Evolutionary conservation across 1,284 basidiomycete species (phyloP).

Genomic region (Puccinia sorghi): DNA sequence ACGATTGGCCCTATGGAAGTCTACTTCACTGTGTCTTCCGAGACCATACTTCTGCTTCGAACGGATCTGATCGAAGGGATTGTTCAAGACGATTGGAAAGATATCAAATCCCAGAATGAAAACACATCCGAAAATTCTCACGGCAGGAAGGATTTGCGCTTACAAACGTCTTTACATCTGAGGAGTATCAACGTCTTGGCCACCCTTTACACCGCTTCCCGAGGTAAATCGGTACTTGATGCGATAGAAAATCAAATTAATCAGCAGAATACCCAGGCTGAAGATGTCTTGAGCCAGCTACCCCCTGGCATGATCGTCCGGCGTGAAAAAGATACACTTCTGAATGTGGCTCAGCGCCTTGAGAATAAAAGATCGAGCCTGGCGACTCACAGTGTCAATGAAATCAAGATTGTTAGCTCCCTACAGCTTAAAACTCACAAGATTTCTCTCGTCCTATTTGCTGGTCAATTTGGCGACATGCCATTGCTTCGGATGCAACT

Average conservation of each 20-base stretch:
- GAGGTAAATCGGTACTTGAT: constrained; percentile 29
- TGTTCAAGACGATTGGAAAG: constrained; percentile 40
- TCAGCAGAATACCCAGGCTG: constrained; percentile 28
- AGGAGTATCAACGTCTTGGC: constrained; percentile 31
- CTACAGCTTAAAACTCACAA: constrained; percentile 24
- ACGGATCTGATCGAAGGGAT: constrained; percentile 29
- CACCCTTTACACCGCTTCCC: constrained; percentile 31
- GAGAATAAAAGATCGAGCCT: constrained; percentile 19
- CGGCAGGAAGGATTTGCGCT: constrained; percentile 18
- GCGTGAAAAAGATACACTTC: constrained; percentile 35
- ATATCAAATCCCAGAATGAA: constrained; percentile 20
- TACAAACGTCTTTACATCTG: constrained; percentile 31
- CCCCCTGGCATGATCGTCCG: constrained; percentile 34
- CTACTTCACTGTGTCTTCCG: constrained; percentile 28
- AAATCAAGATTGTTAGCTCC: constrained; percentile 36
- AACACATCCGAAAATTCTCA: not conserved
- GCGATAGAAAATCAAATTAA: constrained; percentile 25
- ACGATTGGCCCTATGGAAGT: constrained; percentile 22
- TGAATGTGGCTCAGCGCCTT: constrained; percentile 31
- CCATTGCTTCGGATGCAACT: constrained; percentile 34
- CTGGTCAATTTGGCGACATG: constrained; percentile 39
- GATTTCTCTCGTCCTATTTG: constrained; percentile 21
- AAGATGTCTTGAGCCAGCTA: constrained; percentile 31
- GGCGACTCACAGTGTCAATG: constrained; percentile 13
- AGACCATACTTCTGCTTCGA: constrained; percentile 31